Percentiles rank a stretch among this genome's conserved stretches.
Conservation (phyloP, 169 alveolate species). For the Cyclospora cayetanensis region DNA sequence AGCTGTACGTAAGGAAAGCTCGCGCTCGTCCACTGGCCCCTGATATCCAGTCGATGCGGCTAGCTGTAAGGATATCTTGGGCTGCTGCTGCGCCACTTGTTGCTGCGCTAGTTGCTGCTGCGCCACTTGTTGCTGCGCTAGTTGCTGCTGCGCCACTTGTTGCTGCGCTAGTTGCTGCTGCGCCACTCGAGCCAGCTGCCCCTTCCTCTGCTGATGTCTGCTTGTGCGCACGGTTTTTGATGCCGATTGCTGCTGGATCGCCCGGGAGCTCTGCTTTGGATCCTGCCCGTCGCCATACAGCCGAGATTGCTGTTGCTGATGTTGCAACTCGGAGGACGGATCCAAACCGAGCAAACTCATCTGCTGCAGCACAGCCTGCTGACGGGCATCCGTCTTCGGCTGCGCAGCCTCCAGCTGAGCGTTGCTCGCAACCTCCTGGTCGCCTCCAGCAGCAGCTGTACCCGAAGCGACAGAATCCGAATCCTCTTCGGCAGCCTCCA, state of each 20-base stretch:
- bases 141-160: conserved; percentile 39
- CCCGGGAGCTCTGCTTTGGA: background rate
- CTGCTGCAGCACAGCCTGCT: conserved; percentile 6
- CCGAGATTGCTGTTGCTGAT: conserved; percentile 27
- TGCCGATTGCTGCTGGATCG: conserved; percentile 12
- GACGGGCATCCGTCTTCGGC: too few relatives aligned
- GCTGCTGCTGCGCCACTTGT: conserved; percentile 25
- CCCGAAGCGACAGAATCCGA: background rate
- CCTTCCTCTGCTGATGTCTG: conserved; percentile 26
- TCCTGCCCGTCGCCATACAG: conserved; percentile 16
- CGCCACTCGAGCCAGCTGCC: conserved; percentile 22
- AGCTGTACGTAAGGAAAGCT: background rate
- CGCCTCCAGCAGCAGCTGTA: background rate
- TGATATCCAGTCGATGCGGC: conserved; percentile 1
- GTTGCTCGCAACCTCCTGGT: background rate
- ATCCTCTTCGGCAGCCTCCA: conserved; percentile 16
- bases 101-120: conserved; percentile 36
- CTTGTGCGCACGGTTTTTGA: background rate
- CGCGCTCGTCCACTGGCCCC: background rate
- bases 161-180: conserved; percentile 36
- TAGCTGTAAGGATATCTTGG: background rate
- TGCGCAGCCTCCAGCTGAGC: background rate
- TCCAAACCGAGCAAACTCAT: background rate
- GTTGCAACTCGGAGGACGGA: background rate
- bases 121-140: background rate